These are phyloP conservation scores for Aureobasidium vineae DNA, from an alignment of 2,329 filamentous ascomycete genomes.

Conservation along the genomic window DNA sequence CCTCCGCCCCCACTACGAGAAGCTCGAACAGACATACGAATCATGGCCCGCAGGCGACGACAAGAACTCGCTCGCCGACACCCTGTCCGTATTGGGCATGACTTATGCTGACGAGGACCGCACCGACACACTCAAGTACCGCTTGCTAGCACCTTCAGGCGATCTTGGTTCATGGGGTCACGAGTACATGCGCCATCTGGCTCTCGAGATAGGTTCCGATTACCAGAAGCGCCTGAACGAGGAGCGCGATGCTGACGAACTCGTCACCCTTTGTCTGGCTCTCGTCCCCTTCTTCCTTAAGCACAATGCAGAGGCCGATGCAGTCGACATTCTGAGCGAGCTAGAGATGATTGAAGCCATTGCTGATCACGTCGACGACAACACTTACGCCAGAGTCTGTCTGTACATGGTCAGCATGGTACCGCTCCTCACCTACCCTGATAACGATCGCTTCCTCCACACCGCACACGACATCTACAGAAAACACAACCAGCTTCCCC, in stretches of 20 bases:
- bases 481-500: conserved; percentile 85
- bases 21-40: conserved; percentile 82
- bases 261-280: conserved; percentile 77
- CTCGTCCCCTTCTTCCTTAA: conserved; percentile 93
- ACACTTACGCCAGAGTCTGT: conserved; percentile 90
- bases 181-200: conserved; percentile 94
- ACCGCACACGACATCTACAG: conserved; percentile 94
- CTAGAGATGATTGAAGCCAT: conserved; percentile 95
- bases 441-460: conserved; percentile 91
- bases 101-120: conserved; percentile 89
- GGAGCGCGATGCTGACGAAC: conserved; percentile 78
- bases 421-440: conserved; percentile 92
- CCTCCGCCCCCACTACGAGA: conserved; percentile 92
- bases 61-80: conserved; percentile 83
- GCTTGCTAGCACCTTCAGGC: conserved; percentile 81
- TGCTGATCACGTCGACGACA: conserved; percentile 82
- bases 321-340: conserved; percentile 94
- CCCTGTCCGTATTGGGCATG: conserved; percentile 97
- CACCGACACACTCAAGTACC: conserved; percentile 94
- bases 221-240: conserved; percentile 83
- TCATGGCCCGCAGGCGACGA: conserved; percentile 80
- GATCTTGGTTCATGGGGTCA: conserved; percentile 98
- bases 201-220: conserved; percentile 92
- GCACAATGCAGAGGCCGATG: conserved; percentile 97
- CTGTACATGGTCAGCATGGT: conserved; percentile 99